Evolutionary conservation across 2,329 filamentous ascomycete genomes (phyloP), one percentile per base, ranked within the genome.

Genomic region (Fusarium nelsonii): DNA sequence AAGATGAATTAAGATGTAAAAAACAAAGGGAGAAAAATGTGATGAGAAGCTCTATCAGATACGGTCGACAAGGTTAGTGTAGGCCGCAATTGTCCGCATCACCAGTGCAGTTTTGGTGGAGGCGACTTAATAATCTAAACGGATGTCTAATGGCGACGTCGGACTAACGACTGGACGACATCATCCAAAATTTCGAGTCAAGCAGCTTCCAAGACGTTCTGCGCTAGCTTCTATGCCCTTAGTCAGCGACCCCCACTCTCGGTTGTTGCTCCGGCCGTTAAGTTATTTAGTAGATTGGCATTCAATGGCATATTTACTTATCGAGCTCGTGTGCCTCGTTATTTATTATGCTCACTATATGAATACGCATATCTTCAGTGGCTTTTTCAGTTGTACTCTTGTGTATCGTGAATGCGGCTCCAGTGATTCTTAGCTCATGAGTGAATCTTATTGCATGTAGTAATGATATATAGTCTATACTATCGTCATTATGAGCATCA

Each of bases 81-180:
- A 60, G 61, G 63, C 67, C 67, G 68, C 73, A 77, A 71, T 70
- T 70, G 67, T 75, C 71, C 71, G 72, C 76, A 78, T 79, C 72
- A 74, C 75, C 74, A 75, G 48, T 50, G 48, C 34, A 51, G 69
- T 69, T 64, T 60, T 62, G 68, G 70, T 70, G 70, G 72, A 77
- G 69, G 73, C 68, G 73, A 74, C 71, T 76, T 75, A 76, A 74
- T 74, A 76, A 77, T 63, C 54, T 52, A 34, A 51, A 51, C 15
- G 16, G 26, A 57, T 45, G 41, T 65, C 62, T 45, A 64, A 46
- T 68, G 65, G 74, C 75, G 73, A 74, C 73, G 68, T 72, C 73
- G 70, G 71, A 70, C 68, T 71, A 34, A 36, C 23, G n/a, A 40
- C 34, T 51, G 48, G 68, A 69, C 75, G 73, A 74, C 73, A 73